A percentile compares a stretch with the other conserved stretches of the same genome.
Conservation (phyloP, 2,329 filamentous ascomycete genomes). For the Rutstroemia sp. region DNA sequence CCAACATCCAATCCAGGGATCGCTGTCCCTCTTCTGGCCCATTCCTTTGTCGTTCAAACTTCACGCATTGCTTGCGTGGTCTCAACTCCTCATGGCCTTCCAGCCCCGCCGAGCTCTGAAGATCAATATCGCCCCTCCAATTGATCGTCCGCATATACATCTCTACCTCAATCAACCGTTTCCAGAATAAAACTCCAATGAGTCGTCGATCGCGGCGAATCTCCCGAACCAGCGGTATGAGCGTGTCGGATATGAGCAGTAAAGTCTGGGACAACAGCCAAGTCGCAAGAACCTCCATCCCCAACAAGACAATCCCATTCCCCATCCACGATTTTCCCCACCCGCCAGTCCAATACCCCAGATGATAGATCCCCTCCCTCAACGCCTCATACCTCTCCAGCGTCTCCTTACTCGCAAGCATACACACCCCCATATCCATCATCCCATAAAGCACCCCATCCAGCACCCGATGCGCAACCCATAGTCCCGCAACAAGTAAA, state of each 20-base stretch:
- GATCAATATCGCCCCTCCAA: not conserved
- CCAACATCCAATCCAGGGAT: slow-evolving; percentile 12
- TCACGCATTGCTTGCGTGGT: not conserved
- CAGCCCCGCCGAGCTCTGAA: not conserved
- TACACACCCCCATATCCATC: not conserved
- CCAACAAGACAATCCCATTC: not conserved
- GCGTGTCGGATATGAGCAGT: not conserved
- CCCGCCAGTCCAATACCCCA: not conserved
- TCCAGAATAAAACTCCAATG: not conserved
- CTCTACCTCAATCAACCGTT: not conserved
- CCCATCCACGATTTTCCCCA: not conserved
- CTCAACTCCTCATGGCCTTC: not conserved
- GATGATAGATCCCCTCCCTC: not conserved
- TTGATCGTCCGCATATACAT: not conserved
- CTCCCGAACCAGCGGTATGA: not conserved
- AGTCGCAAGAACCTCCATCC: not conserved
- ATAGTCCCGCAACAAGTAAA: not conserved
- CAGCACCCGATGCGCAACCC: not conserved
- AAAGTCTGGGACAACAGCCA: slow-evolving; percentile 3
- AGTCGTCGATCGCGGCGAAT: not conserved
- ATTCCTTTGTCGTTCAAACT: not conserved
- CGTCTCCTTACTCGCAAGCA: not conserved
- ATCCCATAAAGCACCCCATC: not conserved
- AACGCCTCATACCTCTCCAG: not conserved
- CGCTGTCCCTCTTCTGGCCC: slow-evolving; percentile 4